Evolutionary conservation across 2,329 filamentous ascomycete genomes (phyloP).

Genomic region (Alternaria conjuncta): DNA sequence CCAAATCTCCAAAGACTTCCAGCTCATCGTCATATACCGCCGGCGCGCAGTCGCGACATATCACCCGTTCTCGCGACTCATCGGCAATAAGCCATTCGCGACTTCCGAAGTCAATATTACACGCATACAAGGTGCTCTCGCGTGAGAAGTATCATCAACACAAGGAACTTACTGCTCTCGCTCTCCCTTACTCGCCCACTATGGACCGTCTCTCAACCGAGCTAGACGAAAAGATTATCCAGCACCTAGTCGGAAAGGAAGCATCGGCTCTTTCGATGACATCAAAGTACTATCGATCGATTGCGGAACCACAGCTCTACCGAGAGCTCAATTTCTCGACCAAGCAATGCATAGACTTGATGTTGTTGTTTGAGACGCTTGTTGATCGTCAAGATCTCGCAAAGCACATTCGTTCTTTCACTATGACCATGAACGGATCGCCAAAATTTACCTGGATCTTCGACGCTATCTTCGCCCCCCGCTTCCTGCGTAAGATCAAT

Average conservation of each 20-base stretch:
- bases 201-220: not conserved
- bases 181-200: accelerated
- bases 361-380: not conserved
- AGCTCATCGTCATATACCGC: not conserved
- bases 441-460: not conserved
- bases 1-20: not conserved
- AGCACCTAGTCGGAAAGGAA: not conserved
- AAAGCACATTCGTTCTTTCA: not conserved
- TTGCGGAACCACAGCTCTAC: not conserved
- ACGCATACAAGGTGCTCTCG: not conserved
- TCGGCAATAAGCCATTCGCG: not conserved
- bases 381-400: not conserved
- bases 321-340: not conserved
- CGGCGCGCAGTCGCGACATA: not conserved
- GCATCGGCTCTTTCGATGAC: not conserved
- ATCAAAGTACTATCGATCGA: not conserved
- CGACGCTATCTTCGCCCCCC: not conserved
- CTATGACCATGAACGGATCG: not conserved
- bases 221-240: not conserved
- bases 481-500: not conserved
- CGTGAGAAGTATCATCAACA: not conserved
- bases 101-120: not conserved
- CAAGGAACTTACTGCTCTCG: accelerated
- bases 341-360: not conserved
- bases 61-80: not conserved